phyloP scores from a whole-genome alignment of 176 grass and related monocot species.

The Aegilops longissima region DNA sequence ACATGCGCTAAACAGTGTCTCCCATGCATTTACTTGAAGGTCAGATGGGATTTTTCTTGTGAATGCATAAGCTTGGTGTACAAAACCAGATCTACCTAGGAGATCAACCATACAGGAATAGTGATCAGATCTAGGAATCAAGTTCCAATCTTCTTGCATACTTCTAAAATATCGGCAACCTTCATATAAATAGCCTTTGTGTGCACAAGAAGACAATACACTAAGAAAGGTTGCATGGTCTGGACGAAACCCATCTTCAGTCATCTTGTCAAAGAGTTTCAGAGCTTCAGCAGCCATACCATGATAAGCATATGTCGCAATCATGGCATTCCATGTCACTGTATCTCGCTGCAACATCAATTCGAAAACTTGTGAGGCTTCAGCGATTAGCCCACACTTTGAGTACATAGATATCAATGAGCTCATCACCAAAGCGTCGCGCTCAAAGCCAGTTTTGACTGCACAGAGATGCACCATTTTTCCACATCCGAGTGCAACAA shows the following conservation, averaged over 20 bases:
- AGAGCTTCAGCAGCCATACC: constrained; percentile 65
- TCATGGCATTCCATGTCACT: constrained; percentile 84
- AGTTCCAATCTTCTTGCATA: constrained; percentile 67
- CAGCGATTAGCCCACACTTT: constrained; percentile 59
- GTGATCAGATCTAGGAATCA: constrained; percentile 69
- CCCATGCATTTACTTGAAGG: constrained; percentile 61
- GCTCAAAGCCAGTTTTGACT: constrained; percentile 62
- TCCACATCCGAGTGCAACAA: constrained; percentile 60
- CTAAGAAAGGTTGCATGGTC: constrained; percentile 69
- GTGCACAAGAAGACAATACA: constrained; percentile 65
- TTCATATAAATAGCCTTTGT: constrained; percentile 72
- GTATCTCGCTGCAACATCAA: constrained; percentile 51
- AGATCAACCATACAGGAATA: constrained; percentile 86
- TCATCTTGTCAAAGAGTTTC: constrained; percentile 56
- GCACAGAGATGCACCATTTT: constrained; percentile 62
- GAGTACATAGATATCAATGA: constrained; percentile 79
- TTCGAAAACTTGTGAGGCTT: constrained; percentile 58
- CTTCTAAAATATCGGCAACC: constrained; percentile 58
- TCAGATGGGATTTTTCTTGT: constrained; percentile 48
- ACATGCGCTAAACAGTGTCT: constrained; percentile 72
- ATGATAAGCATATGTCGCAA: constrained; percentile 72
- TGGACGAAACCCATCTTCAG: constrained; percentile 45
- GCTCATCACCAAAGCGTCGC: constrained; percentile 72
- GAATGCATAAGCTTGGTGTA: constrained; percentile 63
- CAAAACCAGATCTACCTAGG: constrained; percentile 63